Conservation (phyloP, 768 basidiomycete species). For the Lactifluus volemus region DNA sequence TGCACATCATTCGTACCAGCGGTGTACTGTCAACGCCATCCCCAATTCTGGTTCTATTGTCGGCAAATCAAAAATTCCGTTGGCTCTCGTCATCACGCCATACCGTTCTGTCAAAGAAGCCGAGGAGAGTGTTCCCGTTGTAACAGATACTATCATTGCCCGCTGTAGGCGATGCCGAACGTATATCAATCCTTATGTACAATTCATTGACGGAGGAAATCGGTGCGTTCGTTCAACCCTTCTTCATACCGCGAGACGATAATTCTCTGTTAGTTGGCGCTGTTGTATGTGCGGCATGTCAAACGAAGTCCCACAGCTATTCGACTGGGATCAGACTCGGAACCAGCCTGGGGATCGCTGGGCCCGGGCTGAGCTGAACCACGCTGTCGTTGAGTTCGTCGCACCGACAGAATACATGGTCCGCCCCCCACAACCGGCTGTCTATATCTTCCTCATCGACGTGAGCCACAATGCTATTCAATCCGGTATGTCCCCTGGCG, state of each 20-base stretch:
- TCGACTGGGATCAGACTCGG: constrained; percentile 93
- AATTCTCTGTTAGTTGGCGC: constrained; percentile 64
- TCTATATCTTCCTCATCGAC: constrained; percentile 95
- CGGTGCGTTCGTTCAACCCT: constrained; percentile 38
- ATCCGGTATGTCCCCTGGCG: constrained; percentile 49
- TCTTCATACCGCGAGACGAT: not conserved
- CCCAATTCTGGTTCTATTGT: constrained; percentile 17
- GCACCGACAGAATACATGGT: constrained; percentile 99
- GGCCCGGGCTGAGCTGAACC: constrained; percentile 88
- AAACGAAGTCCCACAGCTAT: constrained; percentile 96
- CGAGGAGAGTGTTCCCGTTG: constrained; percentile 38
- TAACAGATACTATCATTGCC: constrained; percentile 45
- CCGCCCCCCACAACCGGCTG: constrained; percentile 93
- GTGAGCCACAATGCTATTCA: constrained; percentile 89
- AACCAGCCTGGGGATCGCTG: constrained; percentile 96
- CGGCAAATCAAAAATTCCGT: constrained; percentile 40
- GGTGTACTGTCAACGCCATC: constrained; percentile 45
- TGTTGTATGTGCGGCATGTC: constrained; percentile 99
- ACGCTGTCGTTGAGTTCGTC: constrained; percentile 91
- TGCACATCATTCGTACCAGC: constrained; percentile 86
- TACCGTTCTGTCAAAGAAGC: constrained; percentile 41
- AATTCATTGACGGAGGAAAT: constrained; percentile 89
- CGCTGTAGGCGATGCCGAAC: constrained; percentile 45
- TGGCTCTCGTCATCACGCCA: constrained; percentile 42
- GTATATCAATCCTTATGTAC: constrained; percentile 49